These are phyloP conservation scores for Rhizophagus prolifer DNA, from an alignment of 192 early-diverging fungal species.

Conservation along the genomic window DNA sequence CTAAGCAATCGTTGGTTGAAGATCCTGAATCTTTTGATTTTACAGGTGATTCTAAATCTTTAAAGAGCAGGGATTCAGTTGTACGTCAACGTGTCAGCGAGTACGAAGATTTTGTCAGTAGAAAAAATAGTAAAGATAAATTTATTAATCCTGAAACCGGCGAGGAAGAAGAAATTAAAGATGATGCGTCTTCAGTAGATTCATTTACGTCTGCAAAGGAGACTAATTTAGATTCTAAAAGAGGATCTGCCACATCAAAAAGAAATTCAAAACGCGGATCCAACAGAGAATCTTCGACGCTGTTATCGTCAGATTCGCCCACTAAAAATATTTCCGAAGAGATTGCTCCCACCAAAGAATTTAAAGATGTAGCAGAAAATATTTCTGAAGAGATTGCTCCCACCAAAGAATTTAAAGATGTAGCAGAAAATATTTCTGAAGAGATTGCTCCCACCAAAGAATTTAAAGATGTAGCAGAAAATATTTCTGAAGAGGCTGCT, in stretches of 20 bases:
- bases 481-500: neutral
- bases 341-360: neutral
- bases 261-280: neutral
- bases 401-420: neutral
- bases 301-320: neutral
- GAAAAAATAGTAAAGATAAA: neutral
- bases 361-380: neutral
- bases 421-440: neutral
- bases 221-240: neutral
- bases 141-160: neutral
- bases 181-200: slow-evolving; percentile 22
- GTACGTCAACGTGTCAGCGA: neutral
- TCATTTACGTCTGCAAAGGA: slow-evolving; percentile 11
- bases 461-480: neutral
- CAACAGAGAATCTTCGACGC: neutral
- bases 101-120: slow-evolving; percentile 2
- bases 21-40: neutral
- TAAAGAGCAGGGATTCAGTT: neutral
- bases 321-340: neutral
- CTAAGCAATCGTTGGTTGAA: neutral
- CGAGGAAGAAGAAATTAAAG: slow-evolving; percentile 5
- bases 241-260: slow-evolving; percentile 13
- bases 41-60: neutral
- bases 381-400: neutral
- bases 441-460: neutral